phyloP scores from a whole-genome alignment of 176 grass and related monocot species.

The Ensete ventricosum region DNA sequence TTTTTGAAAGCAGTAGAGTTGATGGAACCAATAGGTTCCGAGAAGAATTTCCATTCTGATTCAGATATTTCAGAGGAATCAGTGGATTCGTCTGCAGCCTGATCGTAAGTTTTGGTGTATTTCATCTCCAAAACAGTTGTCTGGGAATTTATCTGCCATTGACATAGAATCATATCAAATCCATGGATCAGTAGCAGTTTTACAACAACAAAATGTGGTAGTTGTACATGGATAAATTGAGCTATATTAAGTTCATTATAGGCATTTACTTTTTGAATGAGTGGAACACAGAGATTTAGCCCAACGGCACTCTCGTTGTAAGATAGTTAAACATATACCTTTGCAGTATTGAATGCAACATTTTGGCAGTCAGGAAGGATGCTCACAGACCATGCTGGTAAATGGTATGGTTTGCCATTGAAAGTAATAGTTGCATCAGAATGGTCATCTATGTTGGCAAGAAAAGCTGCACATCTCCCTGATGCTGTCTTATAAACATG shows the following conservation, averaged over 20 bases:
- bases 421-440: slow-evolving; percentile 76
- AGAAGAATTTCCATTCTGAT: slow-evolving; percentile 68
- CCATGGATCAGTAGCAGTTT: too few relatives aligned
- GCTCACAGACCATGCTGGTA: slow-evolving; percentile 95
- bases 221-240: too few relatives aligned
- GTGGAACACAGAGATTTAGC: too few relatives aligned
- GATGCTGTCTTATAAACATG: slow-evolving; percentile 54
- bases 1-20: slow-evolving; percentile 64
- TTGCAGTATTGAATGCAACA: slow-evolving; percentile 81
- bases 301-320: too few relatives aligned
- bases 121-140: slow-evolving; percentile 41
- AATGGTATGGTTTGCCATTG: slow-evolving; percentile 60
- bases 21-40: slow-evolving; percentile 75
- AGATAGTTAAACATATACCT: slow-evolving; percentile 41
- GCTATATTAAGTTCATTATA: too few relatives aligned
- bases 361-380: slow-evolving; percentile 97
- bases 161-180: neutral
- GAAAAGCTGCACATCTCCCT: slow-evolving; percentile 70
- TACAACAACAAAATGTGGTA: too few relatives aligned
- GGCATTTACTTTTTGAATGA: too few relatives aligned
- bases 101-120: slow-evolving; percentile 33
- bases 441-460: slow-evolving; percentile 66
- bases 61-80: slow-evolving; percentile 23
- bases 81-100: slow-evolving; percentile 28
- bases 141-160: slow-evolving; percentile 62